phyloP scores from a whole-genome alignment of 23 red algal genomes.

The Gracilaria caudata region DNA sequence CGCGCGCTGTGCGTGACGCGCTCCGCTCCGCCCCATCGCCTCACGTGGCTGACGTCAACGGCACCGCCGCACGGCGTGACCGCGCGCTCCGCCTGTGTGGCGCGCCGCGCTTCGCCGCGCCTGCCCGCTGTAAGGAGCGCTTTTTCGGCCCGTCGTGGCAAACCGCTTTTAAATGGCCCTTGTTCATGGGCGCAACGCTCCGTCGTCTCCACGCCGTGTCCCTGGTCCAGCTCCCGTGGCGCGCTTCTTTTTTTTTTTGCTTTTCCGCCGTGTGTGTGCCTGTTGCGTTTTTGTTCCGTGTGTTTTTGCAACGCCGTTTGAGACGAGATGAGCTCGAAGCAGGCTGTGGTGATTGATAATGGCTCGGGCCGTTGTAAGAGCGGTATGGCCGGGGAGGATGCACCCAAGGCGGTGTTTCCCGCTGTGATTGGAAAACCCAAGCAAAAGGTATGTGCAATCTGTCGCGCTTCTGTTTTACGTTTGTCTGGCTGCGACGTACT shows the following conservation, averaged over 20 bases:
- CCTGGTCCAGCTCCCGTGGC: too few species aligned
- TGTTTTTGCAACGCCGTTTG: background rate
- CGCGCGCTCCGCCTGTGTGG: background rate
- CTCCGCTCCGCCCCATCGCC: background rate
- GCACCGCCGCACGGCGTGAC: background rate
- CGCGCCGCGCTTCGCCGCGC: background rate
- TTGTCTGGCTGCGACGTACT: background rate
- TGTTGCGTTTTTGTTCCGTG: background rate
- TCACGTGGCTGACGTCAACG: slow-evolving; percentile 16
- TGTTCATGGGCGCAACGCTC: too few species aligned
- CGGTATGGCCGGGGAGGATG: slow-evolving; percentile 96
- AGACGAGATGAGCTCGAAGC: slow-evolving; percentile 55
- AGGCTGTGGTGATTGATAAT: slow-evolving; percentile 98
- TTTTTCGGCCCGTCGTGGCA: background rate
- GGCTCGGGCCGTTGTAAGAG: slow-evolving; percentile 97
- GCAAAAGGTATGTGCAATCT: slow-evolving; percentile 49
- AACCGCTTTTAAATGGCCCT: too few species aligned
- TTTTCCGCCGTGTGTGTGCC: background rate
- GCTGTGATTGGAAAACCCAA: slow-evolving; percentile 94
- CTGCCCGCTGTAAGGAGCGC: background rate
- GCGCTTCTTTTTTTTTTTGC: background rate
- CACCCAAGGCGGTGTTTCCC: slow-evolving; percentile 95
- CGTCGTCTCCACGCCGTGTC: background rate
- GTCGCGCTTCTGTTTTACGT: background rate
- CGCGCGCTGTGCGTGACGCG: slow-evolving; percentile 5